These are phyloP conservation scores for Lojkania enalia DNA, from an alignment of 2,329 filamentous ascomycete genomes.

Conservation along the genomic window DNA sequence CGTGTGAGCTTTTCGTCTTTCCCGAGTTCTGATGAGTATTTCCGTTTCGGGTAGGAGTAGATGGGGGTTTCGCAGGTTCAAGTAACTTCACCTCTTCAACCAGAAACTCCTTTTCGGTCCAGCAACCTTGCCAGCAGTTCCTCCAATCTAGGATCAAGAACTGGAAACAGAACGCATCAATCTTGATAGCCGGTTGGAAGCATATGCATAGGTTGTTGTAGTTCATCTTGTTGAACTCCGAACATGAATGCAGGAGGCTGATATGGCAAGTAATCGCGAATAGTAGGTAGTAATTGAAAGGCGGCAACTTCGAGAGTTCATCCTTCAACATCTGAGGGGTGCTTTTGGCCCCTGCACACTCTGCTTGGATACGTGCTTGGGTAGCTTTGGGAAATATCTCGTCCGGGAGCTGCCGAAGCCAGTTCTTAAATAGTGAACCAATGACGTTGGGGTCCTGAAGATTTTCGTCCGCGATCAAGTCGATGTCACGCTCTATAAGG, in stretches of 20 bases:
- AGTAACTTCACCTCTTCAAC: slow-evolving; percentile 38
- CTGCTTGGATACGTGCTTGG: slow-evolving; percentile 77
- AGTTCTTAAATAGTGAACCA: slow-evolving; percentile 93
- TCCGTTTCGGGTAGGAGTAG: slow-evolving; percentile 30
- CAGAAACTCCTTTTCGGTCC: slow-evolving; percentile 75
- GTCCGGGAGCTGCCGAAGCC: slow-evolving; percentile 92
- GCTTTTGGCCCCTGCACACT: slow-evolving; percentile 76
- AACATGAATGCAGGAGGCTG: slow-evolving; percentile 85
- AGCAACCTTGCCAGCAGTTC: slow-evolving; percentile 95
- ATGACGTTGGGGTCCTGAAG: slow-evolving; percentile 97
- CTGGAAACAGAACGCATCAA: slow-evolving; percentile 92
- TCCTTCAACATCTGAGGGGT: slow-evolving; percentile 87
- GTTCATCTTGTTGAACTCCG: slow-evolving; percentile 98
- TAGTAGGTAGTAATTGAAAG: slow-evolving; percentile 96
- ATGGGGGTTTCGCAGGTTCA: slow-evolving; percentile 16
- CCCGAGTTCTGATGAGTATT: slow-evolving; percentile 21
- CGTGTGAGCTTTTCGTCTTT: slow-evolving; percentile 33
- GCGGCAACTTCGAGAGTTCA: slow-evolving; percentile 89
- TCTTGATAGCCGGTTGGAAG: slow-evolving; percentile 96
- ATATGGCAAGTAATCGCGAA: slow-evolving; percentile 97
- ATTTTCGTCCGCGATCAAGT: slow-evolving; percentile 83
- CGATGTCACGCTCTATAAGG: slow-evolving; percentile 76
- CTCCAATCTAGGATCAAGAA: slow-evolving; percentile 95
- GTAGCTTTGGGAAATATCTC: slow-evolving; percentile 86
- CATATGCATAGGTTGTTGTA: slow-evolving; percentile 95